Base-by-base conservation (phyloP, 768 basidiomycete species). In the Podaxis sp. region DNA sequence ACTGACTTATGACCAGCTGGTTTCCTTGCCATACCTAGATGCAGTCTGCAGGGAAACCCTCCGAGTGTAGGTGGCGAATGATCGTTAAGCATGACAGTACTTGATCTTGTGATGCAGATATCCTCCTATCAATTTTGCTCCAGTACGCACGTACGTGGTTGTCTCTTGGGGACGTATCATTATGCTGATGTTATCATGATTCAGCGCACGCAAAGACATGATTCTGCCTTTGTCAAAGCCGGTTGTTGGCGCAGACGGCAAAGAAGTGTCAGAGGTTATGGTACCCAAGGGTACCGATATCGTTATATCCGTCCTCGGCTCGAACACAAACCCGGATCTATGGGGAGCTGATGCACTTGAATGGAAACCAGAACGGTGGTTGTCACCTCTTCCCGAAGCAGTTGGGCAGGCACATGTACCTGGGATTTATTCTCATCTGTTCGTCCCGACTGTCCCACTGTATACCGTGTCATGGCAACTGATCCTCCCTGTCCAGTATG, bases 171-270 rank as follows among this genome's bases (percentile, higher is more conserved):
- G 27, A 46, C 29, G 13, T 9, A 4, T 17, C 59, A 19, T 62
- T 24, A 40, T 62, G 13, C 41, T 49, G 12, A 61, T 19, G 8
- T 46, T 9, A 17, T 8, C 9, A 25, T 24, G 15, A 25, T 57
- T 17, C 57, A 82, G 81, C 3, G 63, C 76, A 8, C 68, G 68
- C 4, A 53, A 77, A 56, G 78, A 80, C 57, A 66, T 68, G 17
- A 59, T 80, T 7, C 67, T 84, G 1, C 83, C 83, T 9, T 72
- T 84, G 5, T 75, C 71, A 0, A 66, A 65, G 4, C 79, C 80
- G 0, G 67, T 84, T 43, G 63, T 63, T 33, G 76, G 76, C 2
- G 29, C 66, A 1, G 73, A 81, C 65, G 81, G 81, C 7, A 61
- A 67, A 22, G 67, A 73, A 4, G 72, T 82, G 13, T 56, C 66